Base-by-base conservation (phyloP, 176 grass and related monocot species). In the Aegilops tauschii region DNA sequence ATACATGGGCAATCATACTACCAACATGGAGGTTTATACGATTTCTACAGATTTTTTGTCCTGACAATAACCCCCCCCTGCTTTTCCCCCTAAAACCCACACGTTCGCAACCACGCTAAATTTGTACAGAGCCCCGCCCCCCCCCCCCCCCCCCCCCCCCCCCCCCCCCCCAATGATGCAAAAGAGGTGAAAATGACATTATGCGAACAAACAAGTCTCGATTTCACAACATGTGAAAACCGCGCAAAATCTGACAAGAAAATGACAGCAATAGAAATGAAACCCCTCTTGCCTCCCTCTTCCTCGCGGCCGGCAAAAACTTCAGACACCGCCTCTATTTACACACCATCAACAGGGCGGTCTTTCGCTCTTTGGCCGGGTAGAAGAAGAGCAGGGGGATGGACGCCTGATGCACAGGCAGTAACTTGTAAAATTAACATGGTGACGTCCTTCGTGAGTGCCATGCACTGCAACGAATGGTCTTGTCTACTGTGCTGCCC, bases 281-380 rank as follows among this genome's bases (percentile, higher is more conserved):
- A 88, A 88, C 90, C 86, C 86, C 90, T 78, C 86, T 88, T 91
- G 70, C 86, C 86, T 91, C 82, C 77, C 52, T 85, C 85, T 87
- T 80, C 84, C 40, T 70, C 77, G 62, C 16, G 44, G 40, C 11
- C 23, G 21, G 76, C 61, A 77, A 79, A 84, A 86, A 78, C 52
- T 88, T 3, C 30, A 88, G 49, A 76, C 76, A 77, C 36, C 14
- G 42, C 36, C 37, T 77, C 69, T 91, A 85, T 88, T 73, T 87
- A 81, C 89, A 86, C 34, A 71, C 56, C 76, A 79, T 73, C 23
- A 79, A 61, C 23, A 80, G 35, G 84, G 34, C 27, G 12, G 10
- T 34, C 77, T 80, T 63, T 78, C 86, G 82, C 77, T 65, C 40
- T 73, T 82, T 70, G 31, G 9, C 64, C 39, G 10, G 86, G 65